Evolutionary conservation across 179 eudicot species (phyloP), one percentile per base, ranked within the genome.

Genomic region (Gypsophila paniculata): DNA sequence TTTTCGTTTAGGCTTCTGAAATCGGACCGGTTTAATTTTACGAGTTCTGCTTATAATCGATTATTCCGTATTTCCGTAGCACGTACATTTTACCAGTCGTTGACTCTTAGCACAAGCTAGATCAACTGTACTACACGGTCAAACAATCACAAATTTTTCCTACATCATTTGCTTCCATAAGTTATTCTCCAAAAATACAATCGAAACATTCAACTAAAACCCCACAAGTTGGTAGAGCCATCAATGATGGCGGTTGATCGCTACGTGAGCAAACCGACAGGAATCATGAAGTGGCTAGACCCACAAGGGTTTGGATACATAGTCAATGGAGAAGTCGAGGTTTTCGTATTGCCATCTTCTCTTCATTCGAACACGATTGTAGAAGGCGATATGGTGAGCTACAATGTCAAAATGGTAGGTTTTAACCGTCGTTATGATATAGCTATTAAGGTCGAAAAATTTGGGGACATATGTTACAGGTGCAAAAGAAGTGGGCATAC

Each of bases 351-450:
- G 60, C 75, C 75, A 0, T 14, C 2, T 18, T 72, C 75, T 48
- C 49, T 72, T 23, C 26, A 60, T 2, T 72, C 75, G 5, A 19
- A 44, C 21, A 19, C 46, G 14, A 46, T 72, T 29, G 2, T 26
- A 61, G 48, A 72, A 72, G 75, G 61, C 12, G 75, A 72, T 13
- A 21, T 5, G 48, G 75, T 72, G 12, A 38, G 65, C 25, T 62
- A 11, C n/a, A 7, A 0, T 17, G 19, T n/a, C 5, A 61, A n/a
- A 2, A 46, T 8, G 8, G 0, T 2, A 21, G 15, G 1, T 0
- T 72, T 13, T 2, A 18, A 19, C 5, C 60, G 8, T 42, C 8
- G 46, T 2, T 42, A 42, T 42, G 46, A 61, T 29, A 29, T 29
- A 61, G 75, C 75, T 39, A 19, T 61, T 48, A n/a, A 49, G 29